Evolutionary conservation across 495 filamentous ascomycete species (phyloP).

Genomic region (Gamarada debralockiae): DNA sequence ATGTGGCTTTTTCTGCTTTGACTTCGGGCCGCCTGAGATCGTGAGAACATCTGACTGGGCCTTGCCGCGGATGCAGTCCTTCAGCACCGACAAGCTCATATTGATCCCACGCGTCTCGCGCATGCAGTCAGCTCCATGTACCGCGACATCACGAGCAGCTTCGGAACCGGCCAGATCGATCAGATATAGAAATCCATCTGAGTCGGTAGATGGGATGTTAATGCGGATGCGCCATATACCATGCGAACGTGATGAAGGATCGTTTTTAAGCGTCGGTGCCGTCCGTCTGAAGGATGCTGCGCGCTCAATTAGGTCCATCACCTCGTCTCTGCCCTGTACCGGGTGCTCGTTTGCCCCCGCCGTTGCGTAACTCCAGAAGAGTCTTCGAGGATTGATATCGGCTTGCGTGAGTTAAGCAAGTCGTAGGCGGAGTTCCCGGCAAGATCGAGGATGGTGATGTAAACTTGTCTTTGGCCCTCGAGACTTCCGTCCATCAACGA

Average conservation of each 20-base stretch:
- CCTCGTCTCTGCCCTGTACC: slow-evolving; percentile 10
- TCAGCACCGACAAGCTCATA: slow-evolving; percentile 25
- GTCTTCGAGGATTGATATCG: slow-evolving; percentile 19
- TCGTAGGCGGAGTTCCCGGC: slow-evolving; percentile 29
- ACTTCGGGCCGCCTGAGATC: not conserved
- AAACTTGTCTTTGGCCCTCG: slow-evolving; percentile 22
- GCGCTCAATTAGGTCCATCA: slow-evolving; percentile 24
- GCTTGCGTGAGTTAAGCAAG: slow-evolving; percentile 1
- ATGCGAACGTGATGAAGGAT: slow-evolving; percentile 49
- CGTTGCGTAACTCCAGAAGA: slow-evolving; percentile 18
- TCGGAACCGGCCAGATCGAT: slow-evolving; percentile 47
- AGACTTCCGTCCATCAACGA: slow-evolving; percentile 25
- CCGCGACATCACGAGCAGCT: slow-evolving; percentile 21
- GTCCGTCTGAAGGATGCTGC: slow-evolving; percentile 22
- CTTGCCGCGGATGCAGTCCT: slow-evolving; percentile 31
- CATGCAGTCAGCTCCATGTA: slow-evolving; percentile 26
- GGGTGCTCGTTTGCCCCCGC: slow-evolving; percentile 15
- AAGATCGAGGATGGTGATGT: slow-evolving; percentile 31
- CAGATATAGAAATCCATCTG: slow-evolving; percentile 39
- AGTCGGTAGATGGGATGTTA: slow-evolving; percentile 17
- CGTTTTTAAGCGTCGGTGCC: slow-evolving; percentile 35
- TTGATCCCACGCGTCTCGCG: slow-evolving; percentile 31
- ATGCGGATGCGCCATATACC: slow-evolving; percentile 42
- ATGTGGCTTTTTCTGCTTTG: slow-evolving; percentile 6
- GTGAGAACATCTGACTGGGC: too few species aligned